Evolutionary conservation across 83 land plant species (phyloP).

Genomic region (Picea mariana): DNA sequence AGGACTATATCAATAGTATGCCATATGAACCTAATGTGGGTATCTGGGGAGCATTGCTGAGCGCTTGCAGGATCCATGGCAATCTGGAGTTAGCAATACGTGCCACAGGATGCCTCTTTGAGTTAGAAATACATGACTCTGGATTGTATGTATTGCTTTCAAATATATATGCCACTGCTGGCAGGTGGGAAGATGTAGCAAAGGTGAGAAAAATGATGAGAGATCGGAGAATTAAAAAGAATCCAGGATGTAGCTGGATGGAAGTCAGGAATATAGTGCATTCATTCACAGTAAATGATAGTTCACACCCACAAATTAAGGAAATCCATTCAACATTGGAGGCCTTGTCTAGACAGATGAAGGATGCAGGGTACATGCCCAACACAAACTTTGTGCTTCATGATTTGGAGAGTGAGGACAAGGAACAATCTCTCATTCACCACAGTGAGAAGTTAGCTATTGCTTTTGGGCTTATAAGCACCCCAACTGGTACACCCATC

Average conservation of each 20-base stretch:
- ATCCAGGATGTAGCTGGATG: slow-evolving; percentile 10
- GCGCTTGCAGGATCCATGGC: slow-evolving; percentile 16
- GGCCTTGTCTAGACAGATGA: background rate
- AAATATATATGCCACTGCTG: slow-evolving; percentile 2
- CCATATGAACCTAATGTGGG: background rate
- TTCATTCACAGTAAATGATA: background rate
- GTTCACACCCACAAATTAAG: background rate
- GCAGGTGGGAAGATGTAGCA: slow-evolving; percentile 12
- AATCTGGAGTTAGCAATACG: background rate
- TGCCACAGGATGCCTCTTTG: background rate
- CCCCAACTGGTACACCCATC: background rate
- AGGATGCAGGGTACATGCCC: background rate
- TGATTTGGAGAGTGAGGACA: background rate
- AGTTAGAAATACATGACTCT: slow-evolving; percentile 11
- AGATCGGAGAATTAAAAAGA: background rate
- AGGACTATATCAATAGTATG: slow-evolving; percentile 8
- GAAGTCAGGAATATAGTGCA: background rate
- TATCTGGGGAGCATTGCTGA: slow-evolving; percentile 9
- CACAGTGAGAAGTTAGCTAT: background rate
- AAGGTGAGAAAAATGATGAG: slow-evolving; percentile 8
- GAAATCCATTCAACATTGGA: slow-evolving; percentile 3
- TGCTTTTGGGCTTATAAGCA: background rate
- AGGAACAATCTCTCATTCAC: background rate
- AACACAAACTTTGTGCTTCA: background rate
- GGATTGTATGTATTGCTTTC: background rate